Evolutionary conservation across 2,329 filamentous ascomycete species (phyloP).

Genomic region (Fusarium dlaminii): DNA sequence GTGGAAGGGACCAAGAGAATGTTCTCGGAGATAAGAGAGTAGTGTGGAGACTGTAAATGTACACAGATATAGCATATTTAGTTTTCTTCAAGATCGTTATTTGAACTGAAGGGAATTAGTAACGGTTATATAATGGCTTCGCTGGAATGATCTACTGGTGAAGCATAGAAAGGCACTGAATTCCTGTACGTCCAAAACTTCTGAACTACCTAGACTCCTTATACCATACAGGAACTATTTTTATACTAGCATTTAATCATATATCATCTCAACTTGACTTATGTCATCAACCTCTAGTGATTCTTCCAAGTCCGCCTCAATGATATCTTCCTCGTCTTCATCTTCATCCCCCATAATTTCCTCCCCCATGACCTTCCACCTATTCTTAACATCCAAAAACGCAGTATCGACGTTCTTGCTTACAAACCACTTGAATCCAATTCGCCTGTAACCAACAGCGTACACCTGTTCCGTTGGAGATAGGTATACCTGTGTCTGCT

Average conservation of each 20-base stretch:
- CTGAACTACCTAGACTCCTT: no score
- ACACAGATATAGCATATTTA: no score
- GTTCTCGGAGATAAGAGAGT: neutral
- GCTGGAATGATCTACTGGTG: no score
- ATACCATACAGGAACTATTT: no score
- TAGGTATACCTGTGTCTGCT: neutral
- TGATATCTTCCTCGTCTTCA: neutral
- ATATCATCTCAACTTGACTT: accelerated
- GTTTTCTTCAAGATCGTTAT: no score
- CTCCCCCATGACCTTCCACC: neutral
- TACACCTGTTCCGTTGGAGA: neutral
- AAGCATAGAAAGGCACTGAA: no score
- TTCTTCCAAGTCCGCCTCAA: neutral
- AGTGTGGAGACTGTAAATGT: no score
- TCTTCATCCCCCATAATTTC: neutral
- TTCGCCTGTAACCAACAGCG: neutral
- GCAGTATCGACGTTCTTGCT: neutral
- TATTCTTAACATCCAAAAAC: neutral
- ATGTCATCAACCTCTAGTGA: accelerated
- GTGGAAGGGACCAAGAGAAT: neutral
- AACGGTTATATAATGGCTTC: no score
- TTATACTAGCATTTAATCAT: neutral
- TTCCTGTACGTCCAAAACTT: no score
- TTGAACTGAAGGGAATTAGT: no score
- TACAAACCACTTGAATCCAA: neutral